Evolutionary conservation across 345 rosid genomes (phyloP).

Genomic region (Bruguiera parviflora): DNA sequence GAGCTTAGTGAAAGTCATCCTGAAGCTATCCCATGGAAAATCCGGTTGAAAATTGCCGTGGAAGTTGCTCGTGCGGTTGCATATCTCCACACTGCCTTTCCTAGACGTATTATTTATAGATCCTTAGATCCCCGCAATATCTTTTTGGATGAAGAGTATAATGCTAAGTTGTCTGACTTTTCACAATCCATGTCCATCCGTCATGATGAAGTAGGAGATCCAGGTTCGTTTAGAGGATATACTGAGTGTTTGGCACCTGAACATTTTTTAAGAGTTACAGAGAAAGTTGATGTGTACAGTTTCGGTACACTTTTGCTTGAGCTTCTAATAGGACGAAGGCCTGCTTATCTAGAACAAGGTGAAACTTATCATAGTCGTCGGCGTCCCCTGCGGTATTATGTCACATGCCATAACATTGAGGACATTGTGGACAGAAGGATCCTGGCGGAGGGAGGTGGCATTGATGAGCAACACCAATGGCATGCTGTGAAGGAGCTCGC

Average conservation of each 20-base stretch:
- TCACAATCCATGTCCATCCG: not conserved
- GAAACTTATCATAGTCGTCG: no score
- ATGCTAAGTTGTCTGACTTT: slow-evolving; percentile 10
- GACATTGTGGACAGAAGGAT: not conserved
- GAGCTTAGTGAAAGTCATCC: not conserved
- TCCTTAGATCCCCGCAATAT: not conserved
- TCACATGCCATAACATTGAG: not conserved
- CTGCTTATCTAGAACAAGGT: no score
- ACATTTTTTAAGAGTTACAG: no score
- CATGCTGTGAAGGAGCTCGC: not conserved
- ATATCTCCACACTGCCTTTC: slow-evolving; percentile 17
- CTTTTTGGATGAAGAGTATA: not conserved
- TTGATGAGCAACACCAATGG: not conserved
- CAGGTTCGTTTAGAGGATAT: not conserved
- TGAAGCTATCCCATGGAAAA: slow-evolving; percentile 12
- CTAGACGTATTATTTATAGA: slow-evolving; percentile 4
- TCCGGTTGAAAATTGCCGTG: slow-evolving; percentile 15
- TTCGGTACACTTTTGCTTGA: slow-evolving; percentile 1
- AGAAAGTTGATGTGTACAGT: slow-evolving; percentile 5
- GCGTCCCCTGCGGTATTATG: not conserved
- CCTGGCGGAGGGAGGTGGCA: not conserved
- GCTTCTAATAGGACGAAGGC: not conserved
- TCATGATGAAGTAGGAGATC: not conserved
- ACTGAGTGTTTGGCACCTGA: no score
- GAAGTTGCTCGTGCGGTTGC: slow-evolving; percentile 13